These are phyloP conservation scores for Prosopis cineraria DNA, from an alignment of 306 rosid species.

Conservation along the genomic window DNA sequence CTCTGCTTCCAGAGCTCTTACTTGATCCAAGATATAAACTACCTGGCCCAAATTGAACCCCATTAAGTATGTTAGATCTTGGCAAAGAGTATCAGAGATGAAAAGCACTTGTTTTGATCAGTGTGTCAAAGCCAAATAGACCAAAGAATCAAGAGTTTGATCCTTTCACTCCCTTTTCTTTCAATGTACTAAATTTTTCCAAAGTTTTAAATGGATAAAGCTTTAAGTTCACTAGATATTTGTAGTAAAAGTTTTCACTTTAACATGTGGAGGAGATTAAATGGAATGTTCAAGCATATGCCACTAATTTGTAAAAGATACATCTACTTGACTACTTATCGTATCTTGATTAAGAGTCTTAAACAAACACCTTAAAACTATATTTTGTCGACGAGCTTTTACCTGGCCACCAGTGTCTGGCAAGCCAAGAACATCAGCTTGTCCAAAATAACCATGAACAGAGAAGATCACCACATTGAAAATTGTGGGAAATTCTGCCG, in stretches of 20 bases:
- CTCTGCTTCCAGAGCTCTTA: slow-evolving; percentile 83
- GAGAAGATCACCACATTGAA: slow-evolving; percentile 87
- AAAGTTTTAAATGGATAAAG: no score
- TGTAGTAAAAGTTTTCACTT: not conserved
- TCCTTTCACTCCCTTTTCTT: not conserved
- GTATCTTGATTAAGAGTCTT: not conserved
- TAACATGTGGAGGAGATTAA: not conserved
- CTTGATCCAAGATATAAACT: slow-evolving; percentile 94
- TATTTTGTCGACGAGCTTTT: not conserved
- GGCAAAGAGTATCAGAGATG: not conserved
- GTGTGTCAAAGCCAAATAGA: not conserved
- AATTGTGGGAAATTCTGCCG: slow-evolving; percentile 69
- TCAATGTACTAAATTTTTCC: not conserved
- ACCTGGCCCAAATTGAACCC: slow-evolving; percentile 50
- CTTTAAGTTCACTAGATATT: not conserved
- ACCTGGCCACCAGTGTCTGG: slow-evolving; percentile 99
- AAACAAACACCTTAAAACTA: not conserved
- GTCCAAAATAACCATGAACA: slow-evolving; percentile 95
- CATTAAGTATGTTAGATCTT: slow-evolving; percentile 3
- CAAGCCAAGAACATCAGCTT: slow-evolving; percentile 89
- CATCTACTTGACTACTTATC: not conserved
- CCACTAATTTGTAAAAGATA: not conserved
- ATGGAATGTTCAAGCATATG: not conserved
- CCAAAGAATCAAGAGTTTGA: not conserved
- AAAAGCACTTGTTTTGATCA: not conserved